Evolutionary conservation across 1,284 basidiomycete species (phyloP).

Genomic region (Marasmius fiardii): DNA sequence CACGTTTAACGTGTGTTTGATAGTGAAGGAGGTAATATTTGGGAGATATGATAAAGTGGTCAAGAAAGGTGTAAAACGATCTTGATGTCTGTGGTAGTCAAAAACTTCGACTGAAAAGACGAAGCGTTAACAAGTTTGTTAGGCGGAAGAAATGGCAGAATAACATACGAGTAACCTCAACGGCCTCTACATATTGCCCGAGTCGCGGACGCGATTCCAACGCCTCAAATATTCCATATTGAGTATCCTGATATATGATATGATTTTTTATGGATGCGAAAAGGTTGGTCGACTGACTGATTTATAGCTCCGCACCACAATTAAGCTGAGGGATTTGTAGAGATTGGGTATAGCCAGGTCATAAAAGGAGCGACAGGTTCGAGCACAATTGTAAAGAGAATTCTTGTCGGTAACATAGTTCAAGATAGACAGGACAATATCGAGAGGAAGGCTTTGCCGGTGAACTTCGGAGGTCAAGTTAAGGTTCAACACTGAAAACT

Average conservation of each 20-base stretch:
- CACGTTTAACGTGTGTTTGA: constrained; percentile 1
- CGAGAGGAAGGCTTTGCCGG: neutral
- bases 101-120: constrained; percentile 3
- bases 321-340: constrained; percentile 5
- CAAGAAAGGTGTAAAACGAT: neutral
- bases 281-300: neutral
- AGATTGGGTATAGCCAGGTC: constrained; percentile 7
- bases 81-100: constrained; percentile 7
- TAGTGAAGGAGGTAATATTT: constrained; percentile 7
- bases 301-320: neutral
- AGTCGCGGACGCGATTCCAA: constrained; percentile 5
- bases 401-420: neutral
- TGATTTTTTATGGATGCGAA: neutral
- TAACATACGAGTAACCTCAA: constrained; percentile 5
- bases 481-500: neutral
- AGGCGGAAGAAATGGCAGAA: neutral
- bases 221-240: constrained; percentile 5
- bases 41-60: constrained; percentile 7
- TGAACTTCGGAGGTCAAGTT: neutral
- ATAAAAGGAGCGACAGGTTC: constrained; percentile 7
- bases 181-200: constrained; percentile 6
- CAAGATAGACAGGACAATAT: neutral
- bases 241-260: neutral
- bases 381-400: neutral
- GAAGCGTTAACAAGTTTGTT: neutral